Percentiles rank a stretch among this genome's conserved stretches.
These are phyloP conservation scores for Rhizophlyctis rosea DNA, from an alignment of 192 early-diverging fungal species.

Conservation along the genomic window DNA sequence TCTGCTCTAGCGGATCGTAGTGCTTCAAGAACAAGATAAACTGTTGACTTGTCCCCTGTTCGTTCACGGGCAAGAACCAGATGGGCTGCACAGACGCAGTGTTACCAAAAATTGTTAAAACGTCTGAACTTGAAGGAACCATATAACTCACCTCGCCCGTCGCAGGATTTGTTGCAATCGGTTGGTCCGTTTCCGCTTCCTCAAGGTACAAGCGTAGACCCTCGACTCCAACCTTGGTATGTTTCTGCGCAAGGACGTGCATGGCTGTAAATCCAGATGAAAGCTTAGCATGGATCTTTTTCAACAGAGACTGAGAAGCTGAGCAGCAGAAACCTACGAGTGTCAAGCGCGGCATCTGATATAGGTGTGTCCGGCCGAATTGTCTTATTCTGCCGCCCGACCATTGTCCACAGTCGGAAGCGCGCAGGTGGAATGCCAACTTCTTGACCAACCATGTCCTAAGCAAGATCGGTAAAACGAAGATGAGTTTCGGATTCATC, in stretches of 20 bases:
- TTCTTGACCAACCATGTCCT: slow-evolving; percentile 45
- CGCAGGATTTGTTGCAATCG: neutral
- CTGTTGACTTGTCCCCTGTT: slow-evolving; percentile 12
- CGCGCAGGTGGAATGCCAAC: slow-evolving; percentile 45
- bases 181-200: neutral
- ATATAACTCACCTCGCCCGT: neutral
- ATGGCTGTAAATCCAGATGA: slow-evolving; percentile 25
- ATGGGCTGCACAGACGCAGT: no score
- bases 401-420: slow-evolving; percentile 82
- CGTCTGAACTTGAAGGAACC: no score
- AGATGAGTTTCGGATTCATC: no score
- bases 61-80: no score
- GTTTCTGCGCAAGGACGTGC: slow-evolving; percentile 30
- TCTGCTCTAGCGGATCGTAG: slow-evolving; percentile 63
- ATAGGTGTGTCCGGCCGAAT: slow-evolving; percentile 78
- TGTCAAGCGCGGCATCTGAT: slow-evolving; percentile 38
- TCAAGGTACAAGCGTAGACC: slow-evolving; percentile 50
- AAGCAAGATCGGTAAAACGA: slow-evolving; percentile 4
- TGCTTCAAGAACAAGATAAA: slow-evolving; percentile 82
- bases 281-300: neutral
- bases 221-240: slow-evolving; percentile 13
- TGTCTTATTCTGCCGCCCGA: slow-evolving; percentile 89
- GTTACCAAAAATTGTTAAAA: no score
- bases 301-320: neutral
- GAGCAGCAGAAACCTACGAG: slow-evolving; percentile 38